Conservation (phyloP, 257 asterid species). For the Penstemon eatonii region DNA sequence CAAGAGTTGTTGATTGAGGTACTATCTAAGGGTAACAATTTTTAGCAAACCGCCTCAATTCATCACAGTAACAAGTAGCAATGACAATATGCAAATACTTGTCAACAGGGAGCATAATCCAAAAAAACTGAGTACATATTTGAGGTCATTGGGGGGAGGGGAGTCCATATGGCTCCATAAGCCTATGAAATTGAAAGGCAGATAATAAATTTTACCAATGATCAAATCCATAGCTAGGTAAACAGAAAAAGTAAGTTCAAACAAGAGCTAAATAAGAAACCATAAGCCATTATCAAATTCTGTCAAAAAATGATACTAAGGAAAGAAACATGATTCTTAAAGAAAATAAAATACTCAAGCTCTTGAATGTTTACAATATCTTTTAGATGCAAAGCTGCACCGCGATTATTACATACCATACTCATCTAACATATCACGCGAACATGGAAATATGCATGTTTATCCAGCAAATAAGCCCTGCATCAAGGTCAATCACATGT, state of each 20-base stretch:
- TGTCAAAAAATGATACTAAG: neutral
- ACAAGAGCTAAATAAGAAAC: neutral
- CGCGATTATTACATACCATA: slow-evolving; percentile 39
- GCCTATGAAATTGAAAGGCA: neutral
- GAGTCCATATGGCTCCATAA: neutral
- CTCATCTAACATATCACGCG: slow-evolving; percentile 22
- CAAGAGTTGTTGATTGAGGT: neutral
- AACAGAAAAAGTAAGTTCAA: neutral
- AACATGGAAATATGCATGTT: slow-evolving; percentile 25
- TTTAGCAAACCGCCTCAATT: neutral
- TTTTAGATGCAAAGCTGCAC: slow-evolving; percentile 28
- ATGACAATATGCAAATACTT: neutral
- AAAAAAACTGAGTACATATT: neutral
- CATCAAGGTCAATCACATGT: slow-evolving; percentile 25
- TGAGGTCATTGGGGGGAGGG: neutral
- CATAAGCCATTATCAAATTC: neutral
- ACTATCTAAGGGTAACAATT: neutral
- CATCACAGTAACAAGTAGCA: neutral
- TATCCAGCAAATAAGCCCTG: slow-evolving; percentile 33
- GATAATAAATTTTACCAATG: neutral
- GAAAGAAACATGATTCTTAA: neutral
- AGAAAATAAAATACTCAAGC: slow-evolving; percentile 12
- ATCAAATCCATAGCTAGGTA: neutral
- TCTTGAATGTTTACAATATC: slow-evolving; percentile 26
- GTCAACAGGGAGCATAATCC: neutral